A percentile compares a stretch with the other conserved stretches of the same genome.
These are phyloP conservation scores for Russula brevipes DNA, from an alignment of 768 basidiomycete species.

Conservation along the genomic window DNA sequence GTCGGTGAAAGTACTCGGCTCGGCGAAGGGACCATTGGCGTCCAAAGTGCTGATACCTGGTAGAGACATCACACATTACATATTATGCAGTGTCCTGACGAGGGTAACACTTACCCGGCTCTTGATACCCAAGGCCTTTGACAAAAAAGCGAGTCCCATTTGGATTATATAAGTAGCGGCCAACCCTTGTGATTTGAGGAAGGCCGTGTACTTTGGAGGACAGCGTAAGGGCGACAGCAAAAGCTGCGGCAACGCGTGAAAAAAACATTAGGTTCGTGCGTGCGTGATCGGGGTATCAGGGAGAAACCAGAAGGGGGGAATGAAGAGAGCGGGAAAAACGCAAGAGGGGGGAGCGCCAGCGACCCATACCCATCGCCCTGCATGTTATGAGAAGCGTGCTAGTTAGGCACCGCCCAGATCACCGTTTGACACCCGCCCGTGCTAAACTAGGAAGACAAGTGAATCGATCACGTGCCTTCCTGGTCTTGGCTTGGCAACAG, in stretches of 20 bases:
- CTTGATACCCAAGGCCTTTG: conserved; percentile 82
- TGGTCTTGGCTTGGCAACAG: no score
- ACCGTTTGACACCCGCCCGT: background rate
- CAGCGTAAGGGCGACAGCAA: conserved; percentile 40
- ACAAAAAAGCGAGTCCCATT: conserved; percentile 80
- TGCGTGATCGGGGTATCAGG: conserved; percentile 14
- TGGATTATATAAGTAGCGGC: conserved; percentile 75
- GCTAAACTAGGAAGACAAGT: background rate
- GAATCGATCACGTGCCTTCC: no score
- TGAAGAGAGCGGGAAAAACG: background rate
- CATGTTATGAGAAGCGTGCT: no score
- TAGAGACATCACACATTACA: background rate
- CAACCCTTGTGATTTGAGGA: conserved; percentile 59
- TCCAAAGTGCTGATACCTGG: background rate
- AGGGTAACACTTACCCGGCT: conserved; percentile 51
- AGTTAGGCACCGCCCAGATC: no score
- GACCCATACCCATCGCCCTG: no score
- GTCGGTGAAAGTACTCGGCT: conserved; percentile 74
- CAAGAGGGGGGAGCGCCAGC: background rate
- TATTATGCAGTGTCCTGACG: background rate
- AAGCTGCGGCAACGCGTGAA: conserved; percentile 27
- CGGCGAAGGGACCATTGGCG: conserved; percentile 42
- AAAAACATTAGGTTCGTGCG: conserved; percentile 28
- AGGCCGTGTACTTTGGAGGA: conserved; percentile 59
- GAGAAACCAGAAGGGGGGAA: background rate